Base-by-base conservation (phyloP, 257 asterid genomes). In the Lantana camara region DNA sequence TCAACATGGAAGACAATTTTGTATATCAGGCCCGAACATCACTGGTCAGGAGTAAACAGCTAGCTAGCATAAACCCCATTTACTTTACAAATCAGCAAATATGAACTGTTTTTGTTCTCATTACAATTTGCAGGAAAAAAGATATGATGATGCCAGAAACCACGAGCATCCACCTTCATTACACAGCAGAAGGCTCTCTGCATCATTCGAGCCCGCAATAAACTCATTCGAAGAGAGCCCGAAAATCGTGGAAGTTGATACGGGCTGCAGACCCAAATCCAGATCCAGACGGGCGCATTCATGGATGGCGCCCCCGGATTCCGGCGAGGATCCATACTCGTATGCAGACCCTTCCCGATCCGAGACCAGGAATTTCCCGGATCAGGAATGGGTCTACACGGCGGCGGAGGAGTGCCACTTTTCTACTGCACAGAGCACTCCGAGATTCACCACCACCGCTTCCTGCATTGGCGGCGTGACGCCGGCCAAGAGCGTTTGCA, bases 191-290 rank as follows among this genome's bases (percentile, higher is more conserved):
- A 82, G 82, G 75, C 81, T 78, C 8, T 80, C 91, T 0, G 61
- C 82, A 9, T 75, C 91, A 9, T 78, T 72, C 37, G 96, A 83
- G 12, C 61, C 66, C 6, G 60, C 77, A 11, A 15, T 57, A 1
- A 73, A 68, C 4, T 24, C 75, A 46, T 53, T 67, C 27, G 95
- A 85, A 23, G 93, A 85, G 34, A 76, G 79, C 90, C 85, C 93
- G 21, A 91, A 88, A 60, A 88, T 85, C 63, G 86, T 91, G 27
- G 96, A 88, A 56, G 78, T 91, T n/a, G 98, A 91, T 9, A 84
- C 90, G 1, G 91, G 90, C 51, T 75, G 81, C 60, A 57, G 84
- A 62, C 73, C 87, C 20, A 78, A 69, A 63, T 72, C 85, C 48
- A 81, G 87, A 77, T 77, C 96, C 71, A 60, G 88, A 16, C 67